phyloP scores from a whole-genome alignment of 2,329 filamentous ascomycete genomes.

The Daldinia sp. region DNA sequence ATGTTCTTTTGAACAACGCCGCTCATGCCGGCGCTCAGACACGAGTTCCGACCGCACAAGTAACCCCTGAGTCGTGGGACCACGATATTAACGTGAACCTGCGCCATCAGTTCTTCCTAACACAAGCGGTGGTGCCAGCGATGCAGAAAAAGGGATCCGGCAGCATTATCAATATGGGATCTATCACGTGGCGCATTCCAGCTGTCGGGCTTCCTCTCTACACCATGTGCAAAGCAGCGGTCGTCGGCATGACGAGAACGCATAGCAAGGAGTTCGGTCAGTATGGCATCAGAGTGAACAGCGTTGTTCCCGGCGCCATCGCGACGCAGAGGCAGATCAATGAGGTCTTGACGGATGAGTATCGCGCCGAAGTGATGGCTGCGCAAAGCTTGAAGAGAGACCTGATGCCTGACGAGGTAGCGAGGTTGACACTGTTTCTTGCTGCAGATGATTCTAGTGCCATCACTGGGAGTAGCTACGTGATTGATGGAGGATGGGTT shows the following conservation, averaged over 20 bases:
- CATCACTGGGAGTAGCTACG: slow-evolving; percentile 59
- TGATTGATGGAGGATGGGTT: slow-evolving; percentile 55
- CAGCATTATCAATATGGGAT: slow-evolving; percentile 58
- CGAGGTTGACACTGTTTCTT: slow-evolving; percentile 60
- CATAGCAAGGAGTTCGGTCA: slow-evolving; percentile 55
- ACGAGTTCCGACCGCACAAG: slow-evolving; percentile 50
- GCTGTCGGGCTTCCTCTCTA: slow-evolving; percentile 52
- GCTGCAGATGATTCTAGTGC: slow-evolving; percentile 61
- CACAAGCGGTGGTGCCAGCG: slow-evolving; percentile 54
- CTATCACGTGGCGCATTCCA: slow-evolving; percentile 56
- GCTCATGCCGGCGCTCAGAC: slow-evolving; percentile 45
- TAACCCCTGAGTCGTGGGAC: slow-evolving; percentile 59
- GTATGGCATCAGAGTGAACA: slow-evolving; percentile 59
- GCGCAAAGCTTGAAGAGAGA: slow-evolving; percentile 59
- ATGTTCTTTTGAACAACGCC: slow-evolving; percentile 57
- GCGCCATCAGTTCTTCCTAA: slow-evolving; percentile 59
- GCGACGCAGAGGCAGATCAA: slow-evolving; percentile 60
- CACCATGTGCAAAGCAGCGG: slow-evolving; percentile 55
- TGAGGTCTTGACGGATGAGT: slow-evolving; percentile 59
- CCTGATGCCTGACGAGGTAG: slow-evolving; percentile 58
- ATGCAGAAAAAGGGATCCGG: slow-evolving; percentile 51
- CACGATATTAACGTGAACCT: slow-evolving; percentile 59
- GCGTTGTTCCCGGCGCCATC: slow-evolving; percentile 63
- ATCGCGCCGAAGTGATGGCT: slow-evolving; percentile 52
- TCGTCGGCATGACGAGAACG: slow-evolving; percentile 55